These are phyloP conservation scores for Podospora tetraspora DNA, from an alignment of 495 filamentous ascomycete species.

Conservation along the genomic window DNA sequence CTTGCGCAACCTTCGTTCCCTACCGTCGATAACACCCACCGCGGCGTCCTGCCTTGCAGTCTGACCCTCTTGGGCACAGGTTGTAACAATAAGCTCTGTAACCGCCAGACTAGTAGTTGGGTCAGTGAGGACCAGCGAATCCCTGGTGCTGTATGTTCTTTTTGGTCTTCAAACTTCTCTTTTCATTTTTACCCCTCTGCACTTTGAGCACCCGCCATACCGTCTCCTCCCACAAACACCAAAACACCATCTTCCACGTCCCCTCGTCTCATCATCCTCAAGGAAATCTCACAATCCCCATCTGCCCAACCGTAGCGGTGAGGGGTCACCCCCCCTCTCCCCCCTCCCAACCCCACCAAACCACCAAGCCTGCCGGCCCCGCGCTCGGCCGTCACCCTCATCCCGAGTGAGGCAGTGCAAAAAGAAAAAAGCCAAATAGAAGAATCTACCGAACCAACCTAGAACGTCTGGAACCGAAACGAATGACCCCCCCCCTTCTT, in stretches of 20 bases:
- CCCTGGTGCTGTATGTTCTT: constrained; percentile 42
- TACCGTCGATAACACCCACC: too few relatives aligned
- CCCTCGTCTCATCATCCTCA: not conserved
- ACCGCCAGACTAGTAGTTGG: constrained; percentile 35
- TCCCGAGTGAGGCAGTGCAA: not conserved
- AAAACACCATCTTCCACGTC: not conserved
- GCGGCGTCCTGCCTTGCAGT: too few relatives aligned
- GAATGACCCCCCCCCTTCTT: not conserved
- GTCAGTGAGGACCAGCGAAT: constrained; percentile 36
- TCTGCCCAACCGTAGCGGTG: not conserved
- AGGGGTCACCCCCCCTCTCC: not conserved
- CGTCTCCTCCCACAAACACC: too few relatives aligned
- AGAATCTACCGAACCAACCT: not conserved
- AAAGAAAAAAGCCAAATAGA: not conserved
- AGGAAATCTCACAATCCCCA: too few relatives aligned
- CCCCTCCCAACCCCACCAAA: not conserved
- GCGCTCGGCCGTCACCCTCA: not conserved
- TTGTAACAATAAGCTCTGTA: not conserved
- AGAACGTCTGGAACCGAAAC: not conserved
- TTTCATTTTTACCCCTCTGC: too few relatives aligned
- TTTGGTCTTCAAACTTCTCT: not conserved
- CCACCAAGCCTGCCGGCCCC: not conserved
- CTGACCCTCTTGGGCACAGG: too few relatives aligned
- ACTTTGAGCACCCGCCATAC: too few relatives aligned
- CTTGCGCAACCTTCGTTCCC: too few relatives aligned